Percentiles rank a stretch among this genome's conserved stretches.
Conservation (phyloP, 108 stramenopile genomes). For the Cyclotella sp. region DNA sequence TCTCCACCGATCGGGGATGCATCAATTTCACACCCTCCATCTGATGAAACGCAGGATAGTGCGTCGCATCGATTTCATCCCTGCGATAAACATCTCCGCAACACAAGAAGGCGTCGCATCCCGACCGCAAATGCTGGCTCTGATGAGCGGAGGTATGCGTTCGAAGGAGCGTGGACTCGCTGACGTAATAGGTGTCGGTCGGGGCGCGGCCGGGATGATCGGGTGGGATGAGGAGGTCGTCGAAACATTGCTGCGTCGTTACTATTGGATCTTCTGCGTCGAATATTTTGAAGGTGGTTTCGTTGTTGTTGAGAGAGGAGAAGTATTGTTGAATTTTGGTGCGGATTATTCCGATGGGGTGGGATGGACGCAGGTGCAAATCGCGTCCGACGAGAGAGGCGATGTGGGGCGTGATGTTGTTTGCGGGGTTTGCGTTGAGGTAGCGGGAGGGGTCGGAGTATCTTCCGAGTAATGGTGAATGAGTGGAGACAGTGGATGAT, state of each 20-base stretch:
- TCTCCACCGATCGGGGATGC: slow-evolving; percentile 33
- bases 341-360: slow-evolving; percentile 86
- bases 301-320: slow-evolving; percentile 35
- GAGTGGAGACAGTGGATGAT: no score
- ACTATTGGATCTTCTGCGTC: slow-evolving; percentile 85
- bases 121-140: slow-evolving; percentile 80
- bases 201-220: slow-evolving; percentile 92
- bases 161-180: slow-evolving; percentile 73
- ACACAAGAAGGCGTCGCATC: slow-evolving; percentile 79
- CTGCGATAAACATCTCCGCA: slow-evolving; percentile 95
- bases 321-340: slow-evolving; percentile 82
- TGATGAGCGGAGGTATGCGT: slow-evolving; percentile 98
- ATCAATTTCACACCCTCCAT: slow-evolving; percentile 90
- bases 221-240: slow-evolving; percentile 80
- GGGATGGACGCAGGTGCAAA: slow-evolving; percentile 60
- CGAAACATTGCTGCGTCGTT: slow-evolving; percentile 74
- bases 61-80: slow-evolving; percentile 96
- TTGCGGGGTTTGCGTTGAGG: slow-evolving; percentile 58
- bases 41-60: slow-evolving; percentile 98
- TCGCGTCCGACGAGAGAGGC: slow-evolving; percentile 74
- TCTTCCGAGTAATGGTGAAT: background rate
- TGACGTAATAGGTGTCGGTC: slow-evolving; percentile 94
- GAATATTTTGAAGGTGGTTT: slow-evolving; percentile 36
- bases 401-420: slow-evolving; percentile 81
- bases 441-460: slow-evolving; percentile 55